phyloP scores from a whole-genome alignment of 192 early-diverging fungal genomes.

The Coemansia sp. region DNA sequence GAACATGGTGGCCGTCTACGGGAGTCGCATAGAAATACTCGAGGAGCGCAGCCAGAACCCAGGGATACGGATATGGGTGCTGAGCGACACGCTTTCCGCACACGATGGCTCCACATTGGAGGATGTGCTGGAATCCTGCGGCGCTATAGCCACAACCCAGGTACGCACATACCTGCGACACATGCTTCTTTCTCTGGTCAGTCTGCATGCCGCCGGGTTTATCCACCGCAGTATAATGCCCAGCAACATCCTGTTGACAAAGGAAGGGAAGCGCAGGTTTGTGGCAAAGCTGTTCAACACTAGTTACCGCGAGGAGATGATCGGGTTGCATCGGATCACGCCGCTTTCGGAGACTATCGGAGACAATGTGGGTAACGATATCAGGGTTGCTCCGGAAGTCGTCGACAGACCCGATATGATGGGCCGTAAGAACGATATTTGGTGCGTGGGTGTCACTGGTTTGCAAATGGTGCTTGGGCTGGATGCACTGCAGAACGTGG shows the following conservation, averaged over 20 bases:
- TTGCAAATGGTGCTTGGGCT: constrained; percentile 72
- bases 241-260: constrained; percentile 35
- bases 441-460: constrained; percentile 66
- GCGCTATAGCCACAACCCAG: constrained; percentile 57
- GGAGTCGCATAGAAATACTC: constrained; percentile 54
- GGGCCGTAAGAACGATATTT: constrained; percentile 74
- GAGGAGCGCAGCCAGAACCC: constrained; percentile 25
- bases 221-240: constrained; percentile 60
- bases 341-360: constrained; percentile 37
- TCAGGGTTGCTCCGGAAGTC: constrained; percentile 63
- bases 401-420: constrained; percentile 62
- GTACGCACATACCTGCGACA: constrained; percentile 67
- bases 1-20: constrained; percentile 61
- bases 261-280: constrained; percentile 28
- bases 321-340: constrained; percentile 51
- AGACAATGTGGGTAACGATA: constrained; percentile 33
- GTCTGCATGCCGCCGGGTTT: constrained; percentile 67
- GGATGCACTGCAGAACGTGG: constrained; percentile 56
- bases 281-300: constrained; percentile 65
- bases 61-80: constrained; percentile 32
- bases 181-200: constrained; percentile 62
- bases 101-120: constrained; percentile 57
- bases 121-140: constrained; percentile 66
- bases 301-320: constrained; percentile 63
- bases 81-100: constrained; percentile 33